phyloP scores from a whole-genome alignment of 331 rosid species.

The Arachis monticola region DNA sequence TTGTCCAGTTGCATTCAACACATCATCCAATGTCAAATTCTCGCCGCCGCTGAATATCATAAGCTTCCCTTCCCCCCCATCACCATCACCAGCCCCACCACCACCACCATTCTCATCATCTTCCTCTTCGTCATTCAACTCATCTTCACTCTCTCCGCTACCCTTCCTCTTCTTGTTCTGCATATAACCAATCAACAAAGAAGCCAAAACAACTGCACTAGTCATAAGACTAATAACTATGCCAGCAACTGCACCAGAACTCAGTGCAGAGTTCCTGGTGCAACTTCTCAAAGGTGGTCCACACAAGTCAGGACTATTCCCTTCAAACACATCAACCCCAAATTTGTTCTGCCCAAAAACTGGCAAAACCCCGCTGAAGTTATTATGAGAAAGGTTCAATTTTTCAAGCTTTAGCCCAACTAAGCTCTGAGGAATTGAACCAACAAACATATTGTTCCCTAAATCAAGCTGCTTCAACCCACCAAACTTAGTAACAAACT shows the following conservation, averaged over 20 bases:
- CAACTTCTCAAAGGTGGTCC: slow-evolving; percentile 86
- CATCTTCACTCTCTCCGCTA: slow-evolving; percentile 78
- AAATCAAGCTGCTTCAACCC: slow-evolving; percentile 80
- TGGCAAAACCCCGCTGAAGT: slow-evolving; percentile 87
- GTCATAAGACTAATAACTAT: slow-evolving; percentile 89
- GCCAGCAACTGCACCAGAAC: slow-evolving; percentile 96
- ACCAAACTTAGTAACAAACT: slow-evolving; percentile 61
- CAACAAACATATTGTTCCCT: slow-evolving; percentile 65
- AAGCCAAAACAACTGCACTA: slow-evolving; percentile 88
- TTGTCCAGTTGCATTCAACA: slow-evolving; percentile 95
- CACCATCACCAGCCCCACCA: slow-evolving; percentile 34
- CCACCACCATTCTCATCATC: slow-evolving; percentile 55
- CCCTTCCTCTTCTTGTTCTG: slow-evolving; percentile 85
- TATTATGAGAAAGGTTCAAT: slow-evolving; percentile 85
- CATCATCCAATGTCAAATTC: slow-evolving; percentile 92
- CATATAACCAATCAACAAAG: slow-evolving; percentile 81
- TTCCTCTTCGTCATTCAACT: slow-evolving; percentile 70
- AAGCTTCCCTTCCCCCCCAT: slow-evolving; percentile 81
- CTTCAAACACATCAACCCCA: slow-evolving; percentile 80
- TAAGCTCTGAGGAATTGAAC: slow-evolving; percentile 64
- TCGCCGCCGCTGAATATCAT: slow-evolving; percentile 91
- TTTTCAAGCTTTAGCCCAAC: slow-evolving; percentile 66
- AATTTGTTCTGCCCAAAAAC: slow-evolving; percentile 63
- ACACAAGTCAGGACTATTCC: slow-evolving; percentile 80
- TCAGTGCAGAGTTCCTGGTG: slow-evolving; percentile 57